Evolutionary conservation across 306 rosid species (phyloP).

Genomic region (Vigna trinervia): DNA sequence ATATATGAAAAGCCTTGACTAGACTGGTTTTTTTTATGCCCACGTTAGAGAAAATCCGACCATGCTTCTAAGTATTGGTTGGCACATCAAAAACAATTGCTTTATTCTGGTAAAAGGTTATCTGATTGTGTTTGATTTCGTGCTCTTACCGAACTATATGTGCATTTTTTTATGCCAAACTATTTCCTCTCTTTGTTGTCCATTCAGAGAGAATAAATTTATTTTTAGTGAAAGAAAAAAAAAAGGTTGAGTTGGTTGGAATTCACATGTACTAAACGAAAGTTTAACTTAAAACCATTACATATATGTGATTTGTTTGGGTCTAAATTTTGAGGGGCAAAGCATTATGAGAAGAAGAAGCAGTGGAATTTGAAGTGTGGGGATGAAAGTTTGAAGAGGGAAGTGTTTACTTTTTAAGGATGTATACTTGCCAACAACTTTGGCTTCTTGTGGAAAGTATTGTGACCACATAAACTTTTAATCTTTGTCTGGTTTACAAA

Average conservation of each 20-base stretch:
- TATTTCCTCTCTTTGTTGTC: background rate
- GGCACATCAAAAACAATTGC: constrained; percentile 11
- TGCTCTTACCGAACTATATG: background rate
- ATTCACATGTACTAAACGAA: background rate
- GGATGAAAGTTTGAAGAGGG: too few species aligned
- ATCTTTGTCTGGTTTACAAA: too few species aligned
- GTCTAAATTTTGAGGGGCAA: too few species aligned
- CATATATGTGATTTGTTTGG: too few species aligned
- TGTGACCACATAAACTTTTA: too few species aligned
- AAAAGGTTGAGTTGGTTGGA: background rate
- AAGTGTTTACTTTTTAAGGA: too few species aligned
- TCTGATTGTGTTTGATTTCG: background rate
- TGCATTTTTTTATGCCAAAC: background rate
- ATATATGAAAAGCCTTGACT: constrained; percentile 9
- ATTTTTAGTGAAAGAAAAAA: background rate
- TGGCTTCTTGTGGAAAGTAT: too few species aligned
- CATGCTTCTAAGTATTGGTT: background rate
- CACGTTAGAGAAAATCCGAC: background rate
- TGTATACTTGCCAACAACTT: too few species aligned
- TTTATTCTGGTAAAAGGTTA: constrained; percentile 8
- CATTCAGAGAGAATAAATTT: background rate
- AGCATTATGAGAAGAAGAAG: too few species aligned
- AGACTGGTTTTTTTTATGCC: background rate
- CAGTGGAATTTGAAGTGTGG: too few species aligned
- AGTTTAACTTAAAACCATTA: background rate